phyloP scores from a whole-genome alignment of 371 early-diverging fungal genomes.

The Mortierella sp. region DNA sequence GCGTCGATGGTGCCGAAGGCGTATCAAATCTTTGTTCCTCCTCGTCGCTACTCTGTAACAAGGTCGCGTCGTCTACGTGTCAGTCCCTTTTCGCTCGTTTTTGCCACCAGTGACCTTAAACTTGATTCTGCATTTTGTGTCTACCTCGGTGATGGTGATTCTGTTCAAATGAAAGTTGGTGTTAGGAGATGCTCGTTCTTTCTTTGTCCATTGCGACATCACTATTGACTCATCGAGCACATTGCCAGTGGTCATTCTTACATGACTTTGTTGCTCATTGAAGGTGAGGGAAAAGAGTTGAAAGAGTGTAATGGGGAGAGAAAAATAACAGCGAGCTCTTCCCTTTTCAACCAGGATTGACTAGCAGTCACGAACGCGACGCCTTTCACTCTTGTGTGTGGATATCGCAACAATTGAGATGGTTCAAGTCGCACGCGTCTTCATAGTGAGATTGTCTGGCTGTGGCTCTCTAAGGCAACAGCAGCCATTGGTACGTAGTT shows the following conservation, averaged over 20 bases:
- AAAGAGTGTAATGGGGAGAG: neutral
- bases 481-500: too few species aligned
- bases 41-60: neutral
- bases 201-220: neutral
- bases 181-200: neutral
- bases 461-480: too few species aligned
- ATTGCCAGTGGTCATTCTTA: neutral
- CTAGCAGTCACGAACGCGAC: too few species aligned
- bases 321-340: neutral
- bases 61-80: neutral
- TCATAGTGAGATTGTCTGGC: too few species aligned
- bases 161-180: neutral
- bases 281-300: neutral
- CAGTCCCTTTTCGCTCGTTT: neutral
- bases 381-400: too few species aligned
- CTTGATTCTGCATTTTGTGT: neutral
- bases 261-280: conserved; percentile 3
- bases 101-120: neutral
- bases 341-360: neutral
- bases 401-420: too few species aligned
- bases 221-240: neutral
- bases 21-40: neutral
- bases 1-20: neutral
- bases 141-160: neutral
- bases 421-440: too few species aligned